Evolutionary conservation across 306 rosid genomes (phyloP).

Genomic region (Lathyrus oleraceus): DNA sequence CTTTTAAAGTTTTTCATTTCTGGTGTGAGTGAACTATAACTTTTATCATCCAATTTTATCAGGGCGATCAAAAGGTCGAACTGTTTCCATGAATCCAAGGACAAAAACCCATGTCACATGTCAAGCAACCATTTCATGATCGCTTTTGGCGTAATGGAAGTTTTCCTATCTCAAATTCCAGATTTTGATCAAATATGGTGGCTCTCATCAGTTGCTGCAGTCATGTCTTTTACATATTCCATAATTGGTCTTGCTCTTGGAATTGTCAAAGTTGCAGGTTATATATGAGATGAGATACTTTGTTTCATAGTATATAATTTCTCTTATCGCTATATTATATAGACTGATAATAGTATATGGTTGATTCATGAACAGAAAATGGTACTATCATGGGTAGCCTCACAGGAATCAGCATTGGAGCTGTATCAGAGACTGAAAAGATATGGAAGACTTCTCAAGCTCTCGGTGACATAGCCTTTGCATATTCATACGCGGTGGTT

Average conservation of each 20-base stretch:
- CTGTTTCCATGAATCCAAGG: slow-evolving; percentile 46
- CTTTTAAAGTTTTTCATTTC: neutral
- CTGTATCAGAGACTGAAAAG: slow-evolving; percentile 45
- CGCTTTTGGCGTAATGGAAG: slow-evolving; percentile 43
- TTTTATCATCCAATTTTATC: neutral
- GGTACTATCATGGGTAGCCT: slow-evolving; percentile 50
- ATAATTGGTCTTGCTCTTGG: slow-evolving; percentile 60
- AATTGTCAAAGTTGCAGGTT: slow-evolving; percentile 67
- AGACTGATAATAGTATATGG: slow-evolving; percentile 8
- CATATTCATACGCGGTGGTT: slow-evolving; percentile 56
- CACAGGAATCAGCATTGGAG: slow-evolving; percentile 50
- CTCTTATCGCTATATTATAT: slow-evolving; percentile 11
- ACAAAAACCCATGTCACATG: slow-evolving; percentile 51
- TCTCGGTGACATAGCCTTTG: slow-evolving; percentile 69
- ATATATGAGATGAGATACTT: neutral
- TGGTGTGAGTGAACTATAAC: too few species aligned
- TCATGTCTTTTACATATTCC: slow-evolving; percentile 67
- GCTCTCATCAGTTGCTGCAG: slow-evolving; percentile 63
- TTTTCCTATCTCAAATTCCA: slow-evolving; percentile 62
- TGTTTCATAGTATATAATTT: neutral
- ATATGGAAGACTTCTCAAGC: slow-evolving; percentile 65
- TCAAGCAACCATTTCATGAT: slow-evolving; percentile 55
- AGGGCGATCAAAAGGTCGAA: slow-evolving; percentile 58
- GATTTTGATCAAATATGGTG: slow-evolving; percentile 70
- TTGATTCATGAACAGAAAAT: slow-evolving; percentile 44